Percentiles rank a stretch among this genome's conserved stretches.
Conservation (phyloP, 2,329 filamentous ascomycete species). For the Sclerotinia borealis region DNA sequence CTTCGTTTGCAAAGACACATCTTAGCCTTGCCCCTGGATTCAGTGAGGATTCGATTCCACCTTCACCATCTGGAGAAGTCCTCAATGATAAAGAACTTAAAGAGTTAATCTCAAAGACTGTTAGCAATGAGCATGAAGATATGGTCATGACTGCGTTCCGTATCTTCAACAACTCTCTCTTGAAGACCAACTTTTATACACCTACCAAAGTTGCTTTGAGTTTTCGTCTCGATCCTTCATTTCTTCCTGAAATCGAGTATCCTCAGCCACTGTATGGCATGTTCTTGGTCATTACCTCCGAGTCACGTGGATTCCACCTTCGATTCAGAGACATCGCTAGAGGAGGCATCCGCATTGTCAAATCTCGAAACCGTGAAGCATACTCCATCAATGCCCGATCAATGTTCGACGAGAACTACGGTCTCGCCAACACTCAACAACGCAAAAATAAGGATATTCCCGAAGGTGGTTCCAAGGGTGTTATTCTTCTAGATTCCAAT, state of each 20-base stretch:
- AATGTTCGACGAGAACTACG: conserved; percentile 98
- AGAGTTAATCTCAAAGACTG: conserved; percentile 71
- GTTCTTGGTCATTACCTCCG: conserved; percentile 96
- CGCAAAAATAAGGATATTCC: conserved; percentile 99
- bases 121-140: conserved; percentile 88
- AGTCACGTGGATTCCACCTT: conserved; percentile 94
- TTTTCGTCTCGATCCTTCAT: conserved; percentile 85
- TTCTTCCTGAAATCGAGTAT: conserved; percentile 88
- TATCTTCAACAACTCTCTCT: conserved; percentile 84
- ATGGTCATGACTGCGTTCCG: conserved; percentile 98
- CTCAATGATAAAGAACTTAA: conserved; percentile 68
- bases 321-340: conserved; percentile 96
- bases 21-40: conserved; percentile 50
- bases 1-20: conserved; percentile 86
- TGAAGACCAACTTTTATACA: conserved; percentile 94
- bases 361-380: conserved; percentile 91
- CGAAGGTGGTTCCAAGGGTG: conserved; percentile 95
- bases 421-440: conserved; percentile 95
- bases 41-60: conserved; percentile 47
- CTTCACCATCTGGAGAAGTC: conserved; percentile 58
- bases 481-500: conserved; percentile 86
- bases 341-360: conserved; percentile 96
- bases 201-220: conserved; percentile 97
- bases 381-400: conserved; percentile 95
- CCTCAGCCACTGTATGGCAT: conserved; percentile 92